These are phyloP conservation scores for Starmerella potacharoeniae DNA, from an alignment of 805 yeast species.

Conservation along the genomic window DNA sequence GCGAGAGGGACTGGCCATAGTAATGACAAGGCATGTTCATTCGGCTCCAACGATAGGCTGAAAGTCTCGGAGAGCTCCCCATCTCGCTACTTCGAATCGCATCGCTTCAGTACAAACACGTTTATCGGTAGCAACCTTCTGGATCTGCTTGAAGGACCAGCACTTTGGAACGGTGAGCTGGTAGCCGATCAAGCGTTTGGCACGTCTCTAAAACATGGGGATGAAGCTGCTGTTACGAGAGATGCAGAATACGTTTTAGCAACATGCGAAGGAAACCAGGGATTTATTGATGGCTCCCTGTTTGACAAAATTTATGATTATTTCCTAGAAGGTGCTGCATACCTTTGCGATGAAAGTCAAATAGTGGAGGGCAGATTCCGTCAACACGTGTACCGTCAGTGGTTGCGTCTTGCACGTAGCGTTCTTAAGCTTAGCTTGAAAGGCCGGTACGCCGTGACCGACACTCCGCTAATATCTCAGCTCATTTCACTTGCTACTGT, in stretches of 20 bases:
- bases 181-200: neutral
- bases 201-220: slow-evolving; percentile 1
- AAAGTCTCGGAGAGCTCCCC: neutral
- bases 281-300: neutral
- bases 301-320: slow-evolving; percentile 16
- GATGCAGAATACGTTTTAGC: slow-evolving; percentile 8
- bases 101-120: neutral
- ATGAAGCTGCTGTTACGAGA: neutral
- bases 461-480: neutral
- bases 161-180: slow-evolving; percentile 10
- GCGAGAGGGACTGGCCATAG: neutral
- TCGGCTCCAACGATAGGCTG: neutral
- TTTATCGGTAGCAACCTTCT: slow-evolving; percentile 16
- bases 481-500: slow-evolving; percentile 4
- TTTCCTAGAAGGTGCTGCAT: slow-evolving; percentile 13
- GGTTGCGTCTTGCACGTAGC: slow-evolving; percentile 10
- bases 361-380: slow-evolving; percentile 6
- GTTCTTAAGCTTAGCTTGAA: slow-evolving; percentile 1
- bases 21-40: neutral
- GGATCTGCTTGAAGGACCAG: neutral
- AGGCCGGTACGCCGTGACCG: neutral
- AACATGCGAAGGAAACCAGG: neutral
- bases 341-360: slow-evolving; percentile 15
- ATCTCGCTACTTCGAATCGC: neutral
- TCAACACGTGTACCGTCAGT: slow-evolving; percentile 6